Conservation (phyloP, 2,329 filamentous ascomycete genomes). For the Elsinoe perseae region DNA sequence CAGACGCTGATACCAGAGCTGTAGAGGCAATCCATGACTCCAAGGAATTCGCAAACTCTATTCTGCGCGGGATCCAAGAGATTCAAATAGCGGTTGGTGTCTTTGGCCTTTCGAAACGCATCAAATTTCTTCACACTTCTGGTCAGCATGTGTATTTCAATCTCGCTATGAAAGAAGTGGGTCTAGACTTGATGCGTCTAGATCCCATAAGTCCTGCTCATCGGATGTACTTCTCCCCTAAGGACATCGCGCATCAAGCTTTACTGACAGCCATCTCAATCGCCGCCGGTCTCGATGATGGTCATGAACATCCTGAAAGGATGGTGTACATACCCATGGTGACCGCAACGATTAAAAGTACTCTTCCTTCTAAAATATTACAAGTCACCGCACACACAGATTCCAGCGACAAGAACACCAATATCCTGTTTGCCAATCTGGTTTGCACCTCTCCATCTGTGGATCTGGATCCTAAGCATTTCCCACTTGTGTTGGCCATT, state of each 20-base stretch:
- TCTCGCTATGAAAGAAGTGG: conserved; percentile 91
- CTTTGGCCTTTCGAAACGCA: conserved; percentile 73
- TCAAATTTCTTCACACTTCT: conserved; percentile 59
- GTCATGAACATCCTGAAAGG: conserved; percentile 75
- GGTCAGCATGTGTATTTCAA: conserved; percentile 72
- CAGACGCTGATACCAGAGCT: conserved; percentile 66
- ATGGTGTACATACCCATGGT: conserved; percentile 95
- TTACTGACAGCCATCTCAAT: conserved; percentile 87
- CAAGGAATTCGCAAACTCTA: conserved; percentile 82
- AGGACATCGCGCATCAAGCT: conserved; percentile 91
- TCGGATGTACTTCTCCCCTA: conserved; percentile 93
- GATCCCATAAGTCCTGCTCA: conserved; percentile 90
- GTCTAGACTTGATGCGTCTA: conserved; percentile 82
- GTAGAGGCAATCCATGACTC: conserved; percentile 84
- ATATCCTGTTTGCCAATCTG: conserved; percentile 92
- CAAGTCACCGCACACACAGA: conserved; percentile 63
- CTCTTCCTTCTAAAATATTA: conserved; percentile 86
- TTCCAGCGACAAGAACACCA: conserved; percentile 77
- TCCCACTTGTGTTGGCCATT: conserved; percentile 75
- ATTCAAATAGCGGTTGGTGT: conserved; percentile 93
- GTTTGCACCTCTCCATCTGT: conserved; percentile 93
- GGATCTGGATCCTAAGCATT: conserved; percentile 83
- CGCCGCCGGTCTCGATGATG: conserved; percentile 83
- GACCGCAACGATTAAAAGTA: conserved; percentile 89
- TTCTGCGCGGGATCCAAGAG: conserved; percentile 87